phyloP scores from a whole-genome alignment of 345 rosid species.

The Gossypioides kirkii region DNA sequence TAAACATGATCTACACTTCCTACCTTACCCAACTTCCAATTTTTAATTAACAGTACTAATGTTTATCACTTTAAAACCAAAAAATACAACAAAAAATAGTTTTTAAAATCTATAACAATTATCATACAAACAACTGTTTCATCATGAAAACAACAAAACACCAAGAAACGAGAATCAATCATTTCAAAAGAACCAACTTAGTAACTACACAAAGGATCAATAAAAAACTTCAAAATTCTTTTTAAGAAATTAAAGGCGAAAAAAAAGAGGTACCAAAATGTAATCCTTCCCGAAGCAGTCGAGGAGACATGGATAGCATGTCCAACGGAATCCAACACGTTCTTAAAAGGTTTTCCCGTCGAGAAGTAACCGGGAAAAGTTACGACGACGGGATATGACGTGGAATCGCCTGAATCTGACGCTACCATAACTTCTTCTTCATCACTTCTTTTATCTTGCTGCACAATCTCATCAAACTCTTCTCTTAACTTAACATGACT shows the following conservation, averaged over 20 bases:
- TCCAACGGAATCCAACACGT: slow-evolving; percentile 68
- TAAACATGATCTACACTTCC: not conserved
- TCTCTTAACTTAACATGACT: slow-evolving; percentile 47
- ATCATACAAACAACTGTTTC: not conserved
- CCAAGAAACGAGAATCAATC: not conserved
- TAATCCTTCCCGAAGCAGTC: slow-evolving; percentile 49
- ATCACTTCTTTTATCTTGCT: slow-evolving; percentile 22
- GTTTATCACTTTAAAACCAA: not conserved
- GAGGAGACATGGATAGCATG: slow-evolving; percentile 64
- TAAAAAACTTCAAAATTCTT: not conserved
- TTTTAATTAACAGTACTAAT: not conserved
- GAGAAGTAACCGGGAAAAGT: slow-evolving; percentile 40
- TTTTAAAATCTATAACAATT: not conserved
- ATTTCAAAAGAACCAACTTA: not conserved
- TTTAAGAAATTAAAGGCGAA: not conserved
- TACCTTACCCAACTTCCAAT: not conserved
- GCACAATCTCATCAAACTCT: slow-evolving; percentile 39
- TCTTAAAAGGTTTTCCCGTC: slow-evolving; percentile 48
- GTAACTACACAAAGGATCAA: not conserved
- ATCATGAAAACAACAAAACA: not conserved
- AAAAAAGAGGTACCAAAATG: slow-evolving; percentile 48
- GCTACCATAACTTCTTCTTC: slow-evolving; percentile 8
- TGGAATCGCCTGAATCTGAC: slow-evolving; percentile 11
- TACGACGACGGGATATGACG: slow-evolving; percentile 28
- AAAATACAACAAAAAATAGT: not conserved